phyloP scores from a whole-genome alignment of 2,329 filamentous ascomycete genomes.

The Hirsutella rhossiliensis region DNA sequence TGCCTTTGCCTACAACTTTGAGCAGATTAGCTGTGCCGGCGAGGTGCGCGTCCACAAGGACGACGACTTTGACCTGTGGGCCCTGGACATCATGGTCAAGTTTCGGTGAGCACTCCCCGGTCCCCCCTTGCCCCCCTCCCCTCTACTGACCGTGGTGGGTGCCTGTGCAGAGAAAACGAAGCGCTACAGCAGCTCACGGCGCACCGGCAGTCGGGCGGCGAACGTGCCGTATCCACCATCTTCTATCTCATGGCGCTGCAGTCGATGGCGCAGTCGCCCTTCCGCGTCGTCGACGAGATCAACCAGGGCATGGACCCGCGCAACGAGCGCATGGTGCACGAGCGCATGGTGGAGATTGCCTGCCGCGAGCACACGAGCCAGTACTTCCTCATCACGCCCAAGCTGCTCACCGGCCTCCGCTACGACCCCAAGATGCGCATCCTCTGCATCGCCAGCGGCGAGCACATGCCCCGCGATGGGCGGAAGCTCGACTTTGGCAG shows the following conservation, averaged over 20 bases:
- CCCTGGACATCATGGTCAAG: conserved; percentile 86
- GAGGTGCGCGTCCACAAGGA: conserved; percentile 83
- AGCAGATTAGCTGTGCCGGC: conserved; percentile 86
- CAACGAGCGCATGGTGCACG: conserved; percentile 96
- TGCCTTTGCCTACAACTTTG: conserved; percentile 87
- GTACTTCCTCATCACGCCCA: conserved; percentile 97
- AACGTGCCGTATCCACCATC: conserved; percentile 91
- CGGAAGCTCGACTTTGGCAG: conserved; percentile 36
- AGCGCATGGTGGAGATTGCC: conserved; percentile 95
- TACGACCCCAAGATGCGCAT: conserved; percentile 90
- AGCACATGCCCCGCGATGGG: conserved; percentile 49
- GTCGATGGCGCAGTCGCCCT: conserved; percentile 83
- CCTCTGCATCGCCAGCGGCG: conserved; percentile 85
- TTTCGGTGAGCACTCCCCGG: conserved; percentile 56
- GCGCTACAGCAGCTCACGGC: conserved; percentile 74
- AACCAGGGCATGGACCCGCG: conserved; percentile 99
- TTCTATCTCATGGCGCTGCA: conserved; percentile 99
- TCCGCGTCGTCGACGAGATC: conserved; percentile 98
- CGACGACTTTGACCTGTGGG: conserved; percentile 88
- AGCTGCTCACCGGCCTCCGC: conserved; percentile 71
- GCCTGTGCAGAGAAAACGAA: conserved; percentile 54
- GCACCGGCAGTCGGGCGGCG: conserved; percentile 90
- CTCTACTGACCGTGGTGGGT: neutral
- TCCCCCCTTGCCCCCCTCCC: neutral
- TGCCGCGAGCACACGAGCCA: conserved; percentile 69